Evolutionary conservation across 257 asterid species (phyloP).

Genomic region (Solanum boliviense): DNA sequence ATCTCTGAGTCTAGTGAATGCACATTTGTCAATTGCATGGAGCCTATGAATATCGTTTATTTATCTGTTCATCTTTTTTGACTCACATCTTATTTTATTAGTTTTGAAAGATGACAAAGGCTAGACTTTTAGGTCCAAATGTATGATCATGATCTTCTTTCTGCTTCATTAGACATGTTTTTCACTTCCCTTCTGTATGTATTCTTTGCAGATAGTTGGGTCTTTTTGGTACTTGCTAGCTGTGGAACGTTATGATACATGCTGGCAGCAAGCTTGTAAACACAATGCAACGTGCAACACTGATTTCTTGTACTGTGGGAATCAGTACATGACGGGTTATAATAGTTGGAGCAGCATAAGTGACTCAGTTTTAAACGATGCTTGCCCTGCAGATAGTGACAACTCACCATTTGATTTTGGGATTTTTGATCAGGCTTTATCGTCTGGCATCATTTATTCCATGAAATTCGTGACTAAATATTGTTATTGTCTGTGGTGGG

Average conservation of each 20-base stretch:
- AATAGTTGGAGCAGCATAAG: constrained; percentile 53
- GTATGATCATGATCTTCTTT: background rate
- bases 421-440: constrained; percentile 79
- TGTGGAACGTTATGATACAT: constrained; percentile 83
- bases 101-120: background rate
- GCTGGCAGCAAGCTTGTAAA: constrained; percentile 93
- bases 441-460: constrained; percentile 67
- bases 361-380: constrained; percentile 23
- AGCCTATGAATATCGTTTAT: background rate
- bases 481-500: constrained; percentile 99
- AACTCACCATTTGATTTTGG: constrained; percentile 80
- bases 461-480: constrained; percentile 60
- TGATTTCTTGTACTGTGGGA: constrained; percentile 79
- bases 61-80: background rate
- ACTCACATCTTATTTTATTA: background rate
- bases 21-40: background rate
- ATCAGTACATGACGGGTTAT: constrained; percentile 41
- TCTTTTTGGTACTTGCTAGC: constrained; percentile 98
- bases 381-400: constrained; percentile 57
- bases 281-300: constrained; percentile 32
- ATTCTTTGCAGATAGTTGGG: constrained; percentile 78
- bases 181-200: background rate
- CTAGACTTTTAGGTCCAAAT: background rate
- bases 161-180: background rate
- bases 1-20: background rate